phyloP scores from a whole-genome alignment of 345 rosid species.

The Murraya koenigii region DNA sequence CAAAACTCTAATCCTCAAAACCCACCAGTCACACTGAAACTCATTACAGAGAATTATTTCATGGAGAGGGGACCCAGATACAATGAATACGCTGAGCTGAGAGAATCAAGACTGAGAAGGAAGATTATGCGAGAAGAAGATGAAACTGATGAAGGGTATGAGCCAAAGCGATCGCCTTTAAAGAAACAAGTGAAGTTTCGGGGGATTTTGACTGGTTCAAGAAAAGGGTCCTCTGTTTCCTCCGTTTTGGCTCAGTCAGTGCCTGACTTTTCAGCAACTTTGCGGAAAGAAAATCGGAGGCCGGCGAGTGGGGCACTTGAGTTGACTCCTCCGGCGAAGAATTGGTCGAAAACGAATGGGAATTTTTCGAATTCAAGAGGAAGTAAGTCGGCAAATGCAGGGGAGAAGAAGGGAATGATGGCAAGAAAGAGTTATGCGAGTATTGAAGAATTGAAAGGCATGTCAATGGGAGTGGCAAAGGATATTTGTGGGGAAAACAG shows the following conservation, averaged over 20 bases:
- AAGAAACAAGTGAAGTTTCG: slow-evolving; percentile 76
- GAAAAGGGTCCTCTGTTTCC: slow-evolving; percentile 31
- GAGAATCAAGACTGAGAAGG: slow-evolving; percentile 62
- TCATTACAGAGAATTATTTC: slow-evolving; percentile 39
- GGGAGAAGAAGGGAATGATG: slow-evolving; percentile 57
- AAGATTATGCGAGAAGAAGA: slow-evolving; percentile 36
- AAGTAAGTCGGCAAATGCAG: slow-evolving; percentile 67
- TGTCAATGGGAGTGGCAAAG: slow-evolving; percentile 48
- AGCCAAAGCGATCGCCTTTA: slow-evolving; percentile 35
- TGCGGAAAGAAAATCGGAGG: slow-evolving; percentile 75
- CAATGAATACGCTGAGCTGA: slow-evolving; percentile 57
- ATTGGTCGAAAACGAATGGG: slow-evolving; percentile 34
- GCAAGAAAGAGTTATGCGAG: slow-evolving; percentile 68
- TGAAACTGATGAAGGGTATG: slow-evolving; percentile 29
- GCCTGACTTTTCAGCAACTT: slow-evolving; percentile 66
- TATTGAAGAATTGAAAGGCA: slow-evolving; percentile 60
- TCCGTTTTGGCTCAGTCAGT: slow-evolving; percentile 70
- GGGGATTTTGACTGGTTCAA: slow-evolving; percentile 17
- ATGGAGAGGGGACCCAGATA: slow-evolving; percentile 90
- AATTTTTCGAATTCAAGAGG: slow-evolving; percentile 49
- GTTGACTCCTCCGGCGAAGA: slow-evolving; percentile 54
- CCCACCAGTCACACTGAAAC: slow-evolving; percentile 49
- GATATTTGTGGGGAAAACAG: slow-evolving; percentile 51
- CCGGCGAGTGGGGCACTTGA: slow-evolving; percentile 38
- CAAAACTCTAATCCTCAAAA: slow-evolving; percentile 40